Evolutionary conservation across 2,329 filamentous ascomycete genomes (phyloP), one percentile per base, ranked within the genome.

Genomic region (Colletotrichum siamense): DNA sequence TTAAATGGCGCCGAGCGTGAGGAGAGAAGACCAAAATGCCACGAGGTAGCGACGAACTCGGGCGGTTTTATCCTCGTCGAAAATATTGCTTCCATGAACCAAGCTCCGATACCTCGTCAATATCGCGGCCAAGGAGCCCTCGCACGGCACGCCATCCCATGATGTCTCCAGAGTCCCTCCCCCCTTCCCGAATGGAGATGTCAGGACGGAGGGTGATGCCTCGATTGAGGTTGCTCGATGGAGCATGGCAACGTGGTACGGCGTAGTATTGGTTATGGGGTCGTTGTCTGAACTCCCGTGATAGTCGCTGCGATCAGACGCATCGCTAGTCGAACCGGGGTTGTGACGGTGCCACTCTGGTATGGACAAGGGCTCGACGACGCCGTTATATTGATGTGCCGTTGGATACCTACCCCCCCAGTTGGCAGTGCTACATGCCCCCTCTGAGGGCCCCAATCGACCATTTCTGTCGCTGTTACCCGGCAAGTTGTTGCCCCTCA

Each of bases 311-410:
- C 66, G 57, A 70, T 70, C 71, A 69, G 71, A 73, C 71, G 65
- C 69, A 55, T 55, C 28, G 55, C 26, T 62, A 34, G 52, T 34
- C 30, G 65, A 36, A 22, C 59, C 65, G 52, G 71, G 65, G 39
- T 69, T 30, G 71, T 10, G 71, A 55, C 34, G 65, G 64, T 69
- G 65, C 71, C 71, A 73, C 71, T 52, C 22, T 61, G n/a, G 55
- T 73, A 73, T 16, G 65, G 65, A 73, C 65, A 63, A 73, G 71
- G 71, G 70, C 65, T 68, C 64, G n/a, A 44, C 28, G 55, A 62
- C 22, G 61, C 36, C 57, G 65, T 69, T 63, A 30, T 68, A 39
- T 73, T 61, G 71, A 55, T 34, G 71, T 44, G 65, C 57, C 66
- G 36, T 62, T 73, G 36, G 39, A 16, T 55, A 49, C 57, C 57